These are phyloP conservation scores for Alternaria viburni DNA, from an alignment of 2,329 filamentous ascomycete genomes.

Conservation along the genomic window DNA sequence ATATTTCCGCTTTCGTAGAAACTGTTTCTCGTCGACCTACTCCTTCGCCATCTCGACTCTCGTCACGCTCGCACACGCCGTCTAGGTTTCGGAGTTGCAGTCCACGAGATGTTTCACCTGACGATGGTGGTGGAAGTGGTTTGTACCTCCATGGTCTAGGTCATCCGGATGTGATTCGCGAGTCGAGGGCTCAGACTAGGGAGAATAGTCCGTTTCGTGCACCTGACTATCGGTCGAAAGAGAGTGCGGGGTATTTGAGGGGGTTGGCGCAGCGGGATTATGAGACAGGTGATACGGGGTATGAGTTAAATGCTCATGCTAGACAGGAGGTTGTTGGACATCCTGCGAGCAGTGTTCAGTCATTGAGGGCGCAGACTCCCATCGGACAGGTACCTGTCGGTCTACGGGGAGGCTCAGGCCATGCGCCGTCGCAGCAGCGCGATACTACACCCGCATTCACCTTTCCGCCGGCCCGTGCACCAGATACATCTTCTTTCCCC, in stretches of 20 bases:
- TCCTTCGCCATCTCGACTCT: neutral
- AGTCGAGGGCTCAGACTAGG: neutral
- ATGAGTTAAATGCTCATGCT: neutral
- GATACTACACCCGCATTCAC: neutral
- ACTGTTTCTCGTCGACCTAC: neutral
- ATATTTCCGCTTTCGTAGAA: neutral
- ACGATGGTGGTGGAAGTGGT: neutral
- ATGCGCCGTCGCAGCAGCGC: neutral
- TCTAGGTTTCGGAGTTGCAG: neutral
- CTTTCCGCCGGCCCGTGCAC: neutral
- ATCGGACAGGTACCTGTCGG: neutral
- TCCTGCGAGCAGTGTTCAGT: neutral
- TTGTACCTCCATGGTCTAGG: constrained; percentile 2
- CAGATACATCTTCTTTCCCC: neutral
- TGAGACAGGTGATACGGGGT: neutral
- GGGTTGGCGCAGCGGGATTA: neutral
- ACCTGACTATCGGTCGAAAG: neutral
- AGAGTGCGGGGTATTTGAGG: neutral
- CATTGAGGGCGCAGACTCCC: neutral
- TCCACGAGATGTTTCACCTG: neutral
- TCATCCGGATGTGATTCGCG: neutral
- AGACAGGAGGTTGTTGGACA: neutral
- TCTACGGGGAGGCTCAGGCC: neutral
- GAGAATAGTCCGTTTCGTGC: neutral
- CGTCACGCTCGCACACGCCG: neutral